Base-by-base conservation (phyloP, 805 yeast genomes). In the Schizosaccharomyces cryophilus region DNA sequence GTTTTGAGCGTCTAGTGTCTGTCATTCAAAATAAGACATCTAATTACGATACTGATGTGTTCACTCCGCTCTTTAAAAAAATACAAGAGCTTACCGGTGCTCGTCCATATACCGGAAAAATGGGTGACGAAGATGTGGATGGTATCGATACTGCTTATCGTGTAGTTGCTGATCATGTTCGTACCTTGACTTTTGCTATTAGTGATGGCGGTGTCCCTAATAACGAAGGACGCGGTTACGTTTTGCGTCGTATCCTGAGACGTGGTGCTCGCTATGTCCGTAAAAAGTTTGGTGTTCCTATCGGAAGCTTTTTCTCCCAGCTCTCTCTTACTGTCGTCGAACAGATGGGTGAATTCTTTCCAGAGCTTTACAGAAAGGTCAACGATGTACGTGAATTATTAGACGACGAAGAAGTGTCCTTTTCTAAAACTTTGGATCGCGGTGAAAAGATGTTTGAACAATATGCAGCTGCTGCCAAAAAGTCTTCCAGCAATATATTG, bases 201-300 rank as follows among this genome's bases (percentile, higher is more conserved):
- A 86, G 95, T 48, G 99, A 93, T 72, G 99, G 99, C 69, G 99
- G 98, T 69, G 96, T 93, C 62, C 99, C 99, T 70, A 93, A 93
- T 75, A 93, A 89, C 69, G 98, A 93, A 71, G 99, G 99, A 68
- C 84, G 98, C 75, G 99, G 99, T 68, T 93, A 93, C 69, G 99
- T 93, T 55, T 76, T 93, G 72, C 84, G 99, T 76, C 85, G 99
- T 77, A 89, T 93, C 67, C 77, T 93, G 69, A 85, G 99, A 77
- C 85, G 99, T 77, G 99, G 98, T 69, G 87, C 96, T 48, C 84
- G 98, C 73, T 93, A 87, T 69, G 96, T 84, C 56, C 84, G 97
- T 73, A 93, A 93, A 75, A 89, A 93, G 75, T 82, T 93, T 85
- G 82, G 87, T 73, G 90, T 86, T 69, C 96, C 95, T 65, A 87